These are phyloP conservation scores for Tetraselmis striata DNA, from an alignment of 139 green algal genomes.

Conservation along the genomic window DNA sequence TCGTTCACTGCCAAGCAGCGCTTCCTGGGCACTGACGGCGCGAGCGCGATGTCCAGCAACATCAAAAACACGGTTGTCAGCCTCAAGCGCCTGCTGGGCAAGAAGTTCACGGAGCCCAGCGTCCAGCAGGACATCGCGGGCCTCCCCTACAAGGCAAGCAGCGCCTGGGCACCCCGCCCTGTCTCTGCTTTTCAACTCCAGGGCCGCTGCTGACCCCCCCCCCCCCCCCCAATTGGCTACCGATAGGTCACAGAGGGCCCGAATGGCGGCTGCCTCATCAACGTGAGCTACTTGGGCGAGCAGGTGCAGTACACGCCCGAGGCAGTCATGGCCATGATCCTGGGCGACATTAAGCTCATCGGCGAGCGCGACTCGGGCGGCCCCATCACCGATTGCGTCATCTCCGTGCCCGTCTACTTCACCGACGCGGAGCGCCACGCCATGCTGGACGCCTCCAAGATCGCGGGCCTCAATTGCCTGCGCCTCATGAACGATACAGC, in stretches of 20 bases:
- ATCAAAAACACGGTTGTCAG: constrained; percentile 86
- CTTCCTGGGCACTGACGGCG: constrained; percentile 75
- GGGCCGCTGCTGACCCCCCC: too few species aligned
- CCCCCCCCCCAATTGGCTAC: too few species aligned
- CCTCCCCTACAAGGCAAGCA: constrained; percentile 68
- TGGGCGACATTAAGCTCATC: constrained; percentile 88
- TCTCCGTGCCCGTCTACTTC: constrained; percentile 86
- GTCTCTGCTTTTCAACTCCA: too few species aligned
- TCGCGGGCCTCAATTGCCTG: constrained; percentile 80
- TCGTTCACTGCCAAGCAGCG: constrained; percentile 83
- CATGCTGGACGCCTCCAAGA: constrained; percentile 64
- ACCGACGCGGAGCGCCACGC: constrained; percentile 74
- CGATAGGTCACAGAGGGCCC: constrained; percentile 54
- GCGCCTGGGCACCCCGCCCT: constrained; percentile 6
- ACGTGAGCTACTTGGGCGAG: constrained; percentile 71
- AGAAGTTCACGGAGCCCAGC: constrained; percentile 72
- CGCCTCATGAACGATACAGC: constrained; percentile 94
- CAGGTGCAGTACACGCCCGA: constrained; percentile 44
- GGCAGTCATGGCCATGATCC: constrained; percentile 79
- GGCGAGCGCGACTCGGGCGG: constrained; percentile 75
- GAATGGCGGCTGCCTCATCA: constrained; percentile 65
- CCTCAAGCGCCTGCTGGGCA: constrained; percentile 92
- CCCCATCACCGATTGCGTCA: constrained; percentile 83
- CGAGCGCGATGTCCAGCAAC: constrained; percentile 71
- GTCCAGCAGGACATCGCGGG: constrained; percentile 70